Evolutionary conservation across 2,329 filamentous ascomycete species (phyloP), one percentile per base, ranked within the genome.

Genomic region (Hysterium pulicare): DNA sequence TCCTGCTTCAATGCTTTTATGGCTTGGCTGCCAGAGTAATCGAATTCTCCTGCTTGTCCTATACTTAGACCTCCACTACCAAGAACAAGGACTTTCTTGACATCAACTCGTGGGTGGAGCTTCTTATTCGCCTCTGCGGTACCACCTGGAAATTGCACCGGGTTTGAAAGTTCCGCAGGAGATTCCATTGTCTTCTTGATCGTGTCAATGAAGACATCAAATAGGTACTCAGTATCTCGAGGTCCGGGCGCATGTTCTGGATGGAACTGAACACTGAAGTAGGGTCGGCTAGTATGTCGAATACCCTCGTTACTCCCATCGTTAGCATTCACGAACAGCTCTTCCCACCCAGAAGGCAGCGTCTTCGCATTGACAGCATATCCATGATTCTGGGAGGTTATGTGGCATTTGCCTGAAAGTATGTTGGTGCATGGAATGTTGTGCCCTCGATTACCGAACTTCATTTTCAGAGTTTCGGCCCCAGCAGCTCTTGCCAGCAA

Each of bases 221-320:
- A 98, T 20, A 98, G 77, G 64, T 87, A 96, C 67, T 98, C 93
- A 21, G 93, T 98, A 65, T 98, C 93, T 26, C 89, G 82, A 39
- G 93, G 93, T 44, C 93, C 93, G 2, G 93, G 93, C 1, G 90
- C 94, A 74, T 90, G 95, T 71, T 98, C 93, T 0, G 93, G 93
- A 64, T 98, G 93, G 73, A 98, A 98, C 66, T 98, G 93, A n/a
- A 97, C 93, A 75, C 90, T 96, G 77, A 98, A 98, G 73, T 91
- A 94, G 39, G 93, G 93, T 61, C 84, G 86, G 66, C 75, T 80
- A 37, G 79, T 73, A 67, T 97, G 90, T 69, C 90, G 85, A 62
- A 98, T 96, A 71, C 93, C 93, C 74, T 98, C 93, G 69, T 98
- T 98, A 71, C 88, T 96, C 57, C 88, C 87, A 58, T 98, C 93